Evolutionary conservation across 768 basidiomycete genomes (phyloP).

Genomic region (Tulasnella sp.): DNA sequence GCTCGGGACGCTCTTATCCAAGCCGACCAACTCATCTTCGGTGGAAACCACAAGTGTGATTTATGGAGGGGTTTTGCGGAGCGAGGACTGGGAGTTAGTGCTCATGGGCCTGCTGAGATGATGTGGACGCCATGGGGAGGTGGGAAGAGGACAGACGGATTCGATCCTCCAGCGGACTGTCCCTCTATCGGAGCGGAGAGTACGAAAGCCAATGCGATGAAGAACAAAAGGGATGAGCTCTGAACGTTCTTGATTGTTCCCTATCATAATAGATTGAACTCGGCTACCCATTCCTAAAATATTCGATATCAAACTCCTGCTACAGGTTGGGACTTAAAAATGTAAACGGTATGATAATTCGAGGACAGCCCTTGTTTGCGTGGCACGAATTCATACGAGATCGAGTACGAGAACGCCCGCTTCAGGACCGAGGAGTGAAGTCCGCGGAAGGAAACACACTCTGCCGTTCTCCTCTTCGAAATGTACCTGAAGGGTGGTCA

Average conservation of each 20-base stretch:
- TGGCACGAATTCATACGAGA: too few relatives aligned
- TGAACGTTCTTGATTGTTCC: not conserved
- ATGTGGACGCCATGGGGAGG: slow-evolving; percentile 91
- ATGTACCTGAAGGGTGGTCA: too few relatives aligned
- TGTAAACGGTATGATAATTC: too few relatives aligned
- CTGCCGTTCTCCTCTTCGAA: too few relatives aligned
- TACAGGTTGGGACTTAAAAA: too few relatives aligned
- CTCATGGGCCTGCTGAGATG: slow-evolving; percentile 55
- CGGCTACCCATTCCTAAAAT: not conserved
- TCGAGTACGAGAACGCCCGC: too few relatives aligned
- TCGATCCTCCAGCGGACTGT: not conserved
- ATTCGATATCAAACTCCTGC: too few relatives aligned
- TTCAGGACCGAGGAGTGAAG: too few relatives aligned
- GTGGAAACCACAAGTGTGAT: slow-evolving; percentile 86
- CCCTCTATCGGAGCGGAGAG: not conserved
- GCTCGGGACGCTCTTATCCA: slow-evolving; percentile 90
- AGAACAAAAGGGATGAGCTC: not conserved
- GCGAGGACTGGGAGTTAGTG: slow-evolving; percentile 46
- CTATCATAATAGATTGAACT: not conserved
- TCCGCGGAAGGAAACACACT: too few relatives aligned
- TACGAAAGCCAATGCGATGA: not conserved
- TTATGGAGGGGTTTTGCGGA: slow-evolving; percentile 65
- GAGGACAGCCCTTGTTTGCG: too few relatives aligned
- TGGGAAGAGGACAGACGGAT: slow-evolving; percentile 69
- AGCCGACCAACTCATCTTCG: slow-evolving; percentile 88